Base-by-base conservation (phyloP, 2,329 filamentous ascomycete genomes). In the Exophiala aquamarina region DNA sequence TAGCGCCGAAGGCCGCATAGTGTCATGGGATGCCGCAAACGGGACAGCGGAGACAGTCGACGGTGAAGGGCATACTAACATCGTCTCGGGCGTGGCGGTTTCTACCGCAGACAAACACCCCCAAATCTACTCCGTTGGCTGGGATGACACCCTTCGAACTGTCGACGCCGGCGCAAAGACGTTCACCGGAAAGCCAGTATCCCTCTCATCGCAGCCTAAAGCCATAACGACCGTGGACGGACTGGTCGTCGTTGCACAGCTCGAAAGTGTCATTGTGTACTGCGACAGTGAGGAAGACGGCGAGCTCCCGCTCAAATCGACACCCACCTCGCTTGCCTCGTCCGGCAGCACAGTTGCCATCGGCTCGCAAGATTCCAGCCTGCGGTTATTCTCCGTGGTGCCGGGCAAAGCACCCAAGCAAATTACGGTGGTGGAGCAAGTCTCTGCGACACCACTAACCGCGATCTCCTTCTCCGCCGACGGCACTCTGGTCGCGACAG, bases 131-230 rank as follows among this genome's bases (percentile, higher is more conserved):
- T 92, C 85, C 61, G 87, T 92, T 43, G 91, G 85, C 54, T 98
- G 92, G 93, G 93, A 98, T 63, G 93, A 98, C 66, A 89, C 85
- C 1, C 75, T 97, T 28, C 85, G 90, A 53, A 85, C 81, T 34
- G 77, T 94, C 28, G 90, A 95, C 56, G 77, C 86, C 49, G 77
- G 82, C 1, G 81, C 84, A 42, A 85, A 82, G 61, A 87, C 84
- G 0, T 96, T 94, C 66, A 77, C 84, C 4, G 89, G 87, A 45
- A 76, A 77, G 40, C 74, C 81, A 1, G 70, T 77, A 23, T 84
- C 86, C 62, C 78, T 95, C 15, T 75, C 81, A 2, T 85, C 84
- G 14, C 93, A 97, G 63, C 93, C 93, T 2, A 92, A 87, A 67
- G 86, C 84, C 29, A 72, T 91, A 31, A 75, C 79, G 5, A 76